phyloP scores from a whole-genome alignment of 2,329 filamentous ascomycete genomes.

The Phyllosticta citriasiana region DNA sequence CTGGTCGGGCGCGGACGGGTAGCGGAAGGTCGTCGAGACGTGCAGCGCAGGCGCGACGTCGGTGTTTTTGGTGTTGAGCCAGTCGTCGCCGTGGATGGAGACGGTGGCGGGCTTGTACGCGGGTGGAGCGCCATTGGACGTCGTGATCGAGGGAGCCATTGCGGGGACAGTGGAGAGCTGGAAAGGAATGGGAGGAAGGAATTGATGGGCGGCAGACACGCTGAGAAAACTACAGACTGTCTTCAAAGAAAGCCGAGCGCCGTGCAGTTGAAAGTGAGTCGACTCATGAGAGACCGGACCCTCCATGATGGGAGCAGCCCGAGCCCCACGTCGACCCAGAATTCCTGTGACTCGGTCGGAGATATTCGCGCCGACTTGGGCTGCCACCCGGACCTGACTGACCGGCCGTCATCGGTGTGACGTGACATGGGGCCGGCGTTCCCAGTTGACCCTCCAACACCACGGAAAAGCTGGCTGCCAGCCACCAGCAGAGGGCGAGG shows the following conservation, averaged over 20 bases:
- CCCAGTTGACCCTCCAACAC: not conserved
- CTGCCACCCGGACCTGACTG: not conserved
- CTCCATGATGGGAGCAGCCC: too few species aligned
- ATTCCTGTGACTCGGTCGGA: not conserved
- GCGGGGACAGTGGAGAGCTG: not conserved
- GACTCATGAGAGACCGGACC: too few species aligned
- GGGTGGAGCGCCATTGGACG: slow-evolving; percentile 4
- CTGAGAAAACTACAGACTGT: not conserved
- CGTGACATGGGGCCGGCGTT: not conserved
- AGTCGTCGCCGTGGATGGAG: slow-evolving; percentile 75
- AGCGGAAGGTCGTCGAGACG: slow-evolving; percentile 84
- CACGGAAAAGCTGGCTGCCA: not conserved
- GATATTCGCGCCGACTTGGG: not conserved
- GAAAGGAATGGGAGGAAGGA: not conserved
- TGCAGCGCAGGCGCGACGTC: slow-evolving; percentile 87
- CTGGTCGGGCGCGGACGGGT: slow-evolving; percentile 57
- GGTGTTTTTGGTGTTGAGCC: slow-evolving; percentile 54
- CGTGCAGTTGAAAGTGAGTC: not conserved
- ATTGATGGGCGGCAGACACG: not conserved
- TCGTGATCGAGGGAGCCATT: slow-evolving; percentile 1
- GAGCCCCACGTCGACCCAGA: not conserved
- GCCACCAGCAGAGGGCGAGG: not conserved
- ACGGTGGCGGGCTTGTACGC: slow-evolving; percentile 54
- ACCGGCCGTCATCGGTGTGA: not conserved
- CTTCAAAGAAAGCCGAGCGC: not conserved